A percentile compares a stretch with the other conserved stretches of the same genome.
phyloP scores from a whole-genome alignment of 768 basidiomycete species.

The Mycena capillaripes region DNA sequence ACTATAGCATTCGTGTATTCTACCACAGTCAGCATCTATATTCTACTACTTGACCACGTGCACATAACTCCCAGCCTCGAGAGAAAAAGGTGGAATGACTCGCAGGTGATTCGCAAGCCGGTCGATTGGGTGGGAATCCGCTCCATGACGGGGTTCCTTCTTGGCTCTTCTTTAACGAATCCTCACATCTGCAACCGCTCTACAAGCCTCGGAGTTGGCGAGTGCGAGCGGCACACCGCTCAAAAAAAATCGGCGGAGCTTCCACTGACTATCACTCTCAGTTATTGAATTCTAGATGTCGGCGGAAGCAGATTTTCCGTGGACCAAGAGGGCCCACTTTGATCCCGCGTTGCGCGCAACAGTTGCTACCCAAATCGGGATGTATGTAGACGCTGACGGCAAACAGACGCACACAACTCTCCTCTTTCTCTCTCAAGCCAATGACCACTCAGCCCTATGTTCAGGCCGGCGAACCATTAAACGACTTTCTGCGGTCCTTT shows the following conservation, averaged over 20 bases:
- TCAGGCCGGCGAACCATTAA: constrained; percentile 87
- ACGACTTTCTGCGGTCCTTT: constrained; percentile 87
- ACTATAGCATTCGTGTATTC: constrained; percentile 27
- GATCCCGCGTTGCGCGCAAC: neutral
- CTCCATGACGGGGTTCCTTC: constrained; percentile 18
- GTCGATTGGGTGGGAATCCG: neutral
- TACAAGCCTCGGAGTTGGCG: constrained; percentile 13
- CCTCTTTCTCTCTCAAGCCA: constrained; percentile 8
- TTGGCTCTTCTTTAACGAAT: too few species aligned
- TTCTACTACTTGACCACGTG: neutral
- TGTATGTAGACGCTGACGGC: neutral
- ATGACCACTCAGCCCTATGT: constrained; percentile 73
- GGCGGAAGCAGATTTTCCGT: constrained; percentile 10
- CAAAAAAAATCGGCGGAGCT: neutral
- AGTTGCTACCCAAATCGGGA: constrained; percentile 18
- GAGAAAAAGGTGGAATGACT: constrained; percentile 3
- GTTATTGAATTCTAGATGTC: neutral
- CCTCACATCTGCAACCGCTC: neutral
- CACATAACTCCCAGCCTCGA: neutral
- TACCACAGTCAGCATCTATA: constrained; percentile 23
- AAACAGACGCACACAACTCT: constrained; percentile 4
- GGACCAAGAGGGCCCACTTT: neutral
- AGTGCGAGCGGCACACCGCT: neutral
- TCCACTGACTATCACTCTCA: neutral
- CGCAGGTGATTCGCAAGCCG: neutral